Conservation (phyloP, 176 grass and related monocot species). For the Oryza officinalis region DNA sequence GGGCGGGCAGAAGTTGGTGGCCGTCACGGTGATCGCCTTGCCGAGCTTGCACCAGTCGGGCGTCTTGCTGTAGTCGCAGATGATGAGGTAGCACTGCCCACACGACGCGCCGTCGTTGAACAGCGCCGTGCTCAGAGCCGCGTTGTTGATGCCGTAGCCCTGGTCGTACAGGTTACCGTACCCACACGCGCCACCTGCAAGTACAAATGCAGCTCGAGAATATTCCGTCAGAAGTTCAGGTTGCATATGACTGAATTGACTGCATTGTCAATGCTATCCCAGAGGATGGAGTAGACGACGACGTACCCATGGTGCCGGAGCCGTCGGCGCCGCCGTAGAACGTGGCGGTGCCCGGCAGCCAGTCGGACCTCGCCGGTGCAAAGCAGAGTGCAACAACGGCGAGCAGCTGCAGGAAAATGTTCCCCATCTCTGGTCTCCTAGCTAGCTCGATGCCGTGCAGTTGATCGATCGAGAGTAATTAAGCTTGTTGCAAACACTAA, state of each 20-base stretch:
- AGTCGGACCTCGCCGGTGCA: neutral
- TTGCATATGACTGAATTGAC: no score
- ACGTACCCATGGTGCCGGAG: constrained; percentile 54
- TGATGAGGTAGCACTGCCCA: constrained; percentile 53
- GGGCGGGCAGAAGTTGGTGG: constrained; percentile 54
- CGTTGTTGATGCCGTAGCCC: constrained; percentile 50
- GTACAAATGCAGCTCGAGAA: no score
- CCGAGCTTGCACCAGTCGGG: constrained; percentile 19
- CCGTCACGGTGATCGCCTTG: constrained; percentile 30
- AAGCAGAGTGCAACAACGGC: neutral
- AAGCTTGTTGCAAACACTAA: no score
- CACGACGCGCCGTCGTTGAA: constrained; percentile 57
- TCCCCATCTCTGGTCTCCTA: neutral
- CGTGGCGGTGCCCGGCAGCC: constrained; percentile 33
- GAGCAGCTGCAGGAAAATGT: neutral
- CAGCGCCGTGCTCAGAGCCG: constrained; percentile 51
- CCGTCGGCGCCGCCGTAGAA: constrained; percentile 60
- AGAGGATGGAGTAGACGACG: neutral
- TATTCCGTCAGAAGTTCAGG: no score
- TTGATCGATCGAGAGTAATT: neutral
- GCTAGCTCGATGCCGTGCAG: neutral
- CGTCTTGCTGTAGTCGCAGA: constrained; percentile 11
- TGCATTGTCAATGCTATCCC: neutral
- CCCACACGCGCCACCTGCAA: constrained; percentile 54
- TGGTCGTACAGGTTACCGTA: constrained; percentile 55